Evolutionary conservation across 805 yeast species (phyloP), one percentile per base, ranked within the genome.

Genomic region (Nakazawaea molendinolei): DNA sequence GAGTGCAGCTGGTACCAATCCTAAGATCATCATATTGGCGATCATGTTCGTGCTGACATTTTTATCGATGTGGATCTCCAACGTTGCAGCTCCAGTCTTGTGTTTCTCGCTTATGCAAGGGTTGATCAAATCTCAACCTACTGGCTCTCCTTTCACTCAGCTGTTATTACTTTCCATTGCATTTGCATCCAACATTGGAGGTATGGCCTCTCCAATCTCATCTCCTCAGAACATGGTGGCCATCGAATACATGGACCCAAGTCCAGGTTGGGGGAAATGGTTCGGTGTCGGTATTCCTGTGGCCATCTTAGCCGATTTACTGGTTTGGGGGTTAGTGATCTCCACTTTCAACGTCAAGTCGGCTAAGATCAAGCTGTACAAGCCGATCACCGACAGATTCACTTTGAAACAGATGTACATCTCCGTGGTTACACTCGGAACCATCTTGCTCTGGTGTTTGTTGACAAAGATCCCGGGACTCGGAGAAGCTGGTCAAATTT

Each of bases 261-360:
- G 58, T 31, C 77, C 77, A 6, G 58, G 68, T 3, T 71, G 77
- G 77, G 76, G 75, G 15, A 64, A 71, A 44, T 71, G 77, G 77
- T 71, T 71, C 49, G 69, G 66, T 6, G 59, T 71, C 41, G 66
- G 75, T 3, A 51, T 69, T 25, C 77, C 77, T 3, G 61, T 68
- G 4, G 62, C 69, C 42, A 41, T 65, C 1, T 40, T 69, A 15
- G 57, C 67, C 14, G 53, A 69, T 36, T 37, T 67, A 14, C 51
- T 67, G 40, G 52, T 53, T 54, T 69, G 63, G 60, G 68, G 53
- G 50, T 71, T 59, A 61, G 71, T 79, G 52, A 52, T 74, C 31
- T 58, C 74, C 4, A 76, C 81, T 35, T 76, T 76, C 52, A 62
- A 74, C 23, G 63, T 71, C 31, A 66, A 67, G 38, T 49, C 55